Evolutionary conservation across 2,329 filamentous ascomycete genomes (phyloP), one percentile per base, ranked within the genome.

Genomic region (Epichloe hybrida): DNA sequence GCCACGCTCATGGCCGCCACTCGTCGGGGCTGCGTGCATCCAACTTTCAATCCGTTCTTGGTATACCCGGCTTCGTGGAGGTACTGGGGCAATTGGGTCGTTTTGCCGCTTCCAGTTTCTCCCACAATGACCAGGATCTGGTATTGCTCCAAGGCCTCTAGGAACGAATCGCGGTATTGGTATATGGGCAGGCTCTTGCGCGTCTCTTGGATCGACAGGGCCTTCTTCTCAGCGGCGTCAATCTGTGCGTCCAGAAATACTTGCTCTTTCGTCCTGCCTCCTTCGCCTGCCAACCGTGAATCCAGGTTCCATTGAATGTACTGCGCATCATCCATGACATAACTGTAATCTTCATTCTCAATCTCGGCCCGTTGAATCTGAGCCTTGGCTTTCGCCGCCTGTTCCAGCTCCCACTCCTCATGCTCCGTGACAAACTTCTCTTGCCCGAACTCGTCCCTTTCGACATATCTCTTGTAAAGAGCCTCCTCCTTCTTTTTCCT

Each of bases 1-100:
- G 93, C 91, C 20, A 97, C 91, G 61, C 86, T 93, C 91, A 97
- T 97, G 34, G 93, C 93, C 3, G 93, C 93, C 11, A 98, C 93
- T 72, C 93, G 82, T 58, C 93, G 83, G 4, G 93, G 93, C 57
- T 98, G 93, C 0, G 93, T 98, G 61, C 90, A 95, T 4, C 87
- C 91, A 11, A 98, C 80, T 65, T 91, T 95, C 67, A 86, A 74
- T 5, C 86, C 88, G 21, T 79, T 76, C 62, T 91, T 88, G 2
- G 88, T 95, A 59, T 86, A 95, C 2, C 90, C 90, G 0, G 87
- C 88, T 65, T 97, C 91, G 59, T 94, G 84, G 0, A 97, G 76
- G 63, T 95, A 98, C 61, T 97, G 93, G 0, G 91, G 88, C 15
- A 97, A 71, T 64, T 98, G 93, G 0, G 93, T 98, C 0, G 91